Evolutionary conservation across 2,329 filamentous ascomycete species (phyloP).

Genomic region (Colletotrichum musicola): DNA sequence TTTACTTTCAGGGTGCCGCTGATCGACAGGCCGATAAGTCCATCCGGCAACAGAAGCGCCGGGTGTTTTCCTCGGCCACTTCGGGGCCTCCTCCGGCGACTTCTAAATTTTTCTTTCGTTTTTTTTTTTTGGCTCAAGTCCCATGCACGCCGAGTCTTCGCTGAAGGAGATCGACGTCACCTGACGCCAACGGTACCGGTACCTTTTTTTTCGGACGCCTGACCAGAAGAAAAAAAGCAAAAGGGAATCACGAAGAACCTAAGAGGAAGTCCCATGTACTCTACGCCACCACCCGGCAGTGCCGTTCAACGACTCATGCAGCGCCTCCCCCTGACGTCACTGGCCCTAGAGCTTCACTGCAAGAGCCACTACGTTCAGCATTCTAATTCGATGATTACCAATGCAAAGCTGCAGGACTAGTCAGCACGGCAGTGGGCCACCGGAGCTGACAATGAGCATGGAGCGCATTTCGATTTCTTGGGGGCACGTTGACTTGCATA

Average conservation of each 20-base stretch:
- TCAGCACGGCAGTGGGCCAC: background rate
- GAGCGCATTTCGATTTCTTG: background rate
- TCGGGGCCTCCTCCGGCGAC: conserved; percentile 16
- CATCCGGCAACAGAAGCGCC: background rate
- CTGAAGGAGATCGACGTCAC: conserved; percentile 26
- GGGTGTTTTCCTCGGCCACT: background rate
- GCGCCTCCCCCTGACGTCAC: conserved; percentile 23
- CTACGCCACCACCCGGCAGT: conserved; percentile 15
- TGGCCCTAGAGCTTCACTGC: background rate
- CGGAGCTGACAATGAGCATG: too few relatives aligned
- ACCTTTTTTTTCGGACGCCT: background rate
- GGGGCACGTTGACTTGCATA: conserved; percentile 1
- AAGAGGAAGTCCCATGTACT: background rate
- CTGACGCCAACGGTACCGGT: conserved; percentile 9
- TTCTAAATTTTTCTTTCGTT: background rate
- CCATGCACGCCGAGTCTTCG: background rate
- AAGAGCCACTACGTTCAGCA: background rate
- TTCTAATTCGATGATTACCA: conserved; percentile 1
- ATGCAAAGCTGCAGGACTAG: background rate
- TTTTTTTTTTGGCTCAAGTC: background rate
- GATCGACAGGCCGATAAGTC: conserved; percentile 19
- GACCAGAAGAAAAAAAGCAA: background rate
- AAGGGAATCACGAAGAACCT: background rate
- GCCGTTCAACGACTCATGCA: conserved; percentile 29
- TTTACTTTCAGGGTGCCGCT: conserved; percentile 19